Evolutionary conservation across 2,329 filamentous ascomycete genomes (phyloP), one percentile per base, ranked within the genome.

Genomic region (Epichloe gansuensis): DNA sequence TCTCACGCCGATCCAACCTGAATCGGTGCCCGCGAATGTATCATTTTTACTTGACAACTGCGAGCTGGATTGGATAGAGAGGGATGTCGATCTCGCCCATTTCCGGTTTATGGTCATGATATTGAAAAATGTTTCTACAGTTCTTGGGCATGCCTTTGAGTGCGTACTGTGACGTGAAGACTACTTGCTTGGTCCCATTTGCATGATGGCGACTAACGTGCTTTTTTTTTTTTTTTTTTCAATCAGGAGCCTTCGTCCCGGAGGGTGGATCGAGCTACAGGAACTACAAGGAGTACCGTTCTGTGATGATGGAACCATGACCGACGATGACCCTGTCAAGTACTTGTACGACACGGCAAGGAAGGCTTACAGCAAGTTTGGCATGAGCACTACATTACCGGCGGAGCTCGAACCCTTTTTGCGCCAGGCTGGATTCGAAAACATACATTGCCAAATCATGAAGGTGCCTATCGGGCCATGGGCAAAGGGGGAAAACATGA

Each of bases 201-300:
- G 11, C 39, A 2, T 6, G 27, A 40, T 21, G n/a, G 5, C 41
- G 39, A 23, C 34, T 50, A 23, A 50, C 35, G 15, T 43, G 25
- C n/a, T n/a, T n/a, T n/a, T n/a, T n/a, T n/a, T 36, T 34, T 5
- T 17, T 44, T 43, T 38, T 11, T 23, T 17, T 43, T 45, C 12
- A 7, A n/a, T 7, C 39, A 55, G 51, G 39, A 55, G 53, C 51
- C 57, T 72, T 1, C 62, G 63, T 34, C 71, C 72, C 2, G 71
- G 72, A 42, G 71, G 71, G 45, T 72, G 70, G 64, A 60, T 74
- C 25, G 71, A 74, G 58, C 61, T 71, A 15, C 65, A 69, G 40
- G 70, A 72, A 39, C 58, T 68, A 35, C 62, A 66, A 49, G 61
- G 60, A 41, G 58, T 55, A 21, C 59, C 68, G 13, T 59, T 60